Conservation (phyloP, 2,329 filamentous ascomycete species). For the Pestalotiopsis sp. region DNA sequence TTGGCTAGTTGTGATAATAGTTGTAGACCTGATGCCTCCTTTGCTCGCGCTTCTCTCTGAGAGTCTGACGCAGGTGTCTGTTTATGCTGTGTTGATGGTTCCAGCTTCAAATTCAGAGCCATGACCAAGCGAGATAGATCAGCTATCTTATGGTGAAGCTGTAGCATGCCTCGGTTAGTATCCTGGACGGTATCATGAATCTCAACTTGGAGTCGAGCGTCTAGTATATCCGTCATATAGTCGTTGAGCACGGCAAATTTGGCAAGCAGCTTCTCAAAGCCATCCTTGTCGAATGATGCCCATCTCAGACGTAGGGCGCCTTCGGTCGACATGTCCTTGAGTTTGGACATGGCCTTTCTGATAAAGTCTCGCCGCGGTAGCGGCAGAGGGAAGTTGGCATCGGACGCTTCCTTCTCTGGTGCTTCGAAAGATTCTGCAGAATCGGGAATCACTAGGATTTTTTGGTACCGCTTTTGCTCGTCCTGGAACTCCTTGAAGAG, state of each 20-base stretch:
- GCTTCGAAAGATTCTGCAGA: slow-evolving; percentile 33
- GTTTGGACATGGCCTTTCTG: slow-evolving; percentile 40
- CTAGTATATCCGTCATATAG: slow-evolving; percentile 47
- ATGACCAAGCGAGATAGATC: slow-evolving; percentile 46
- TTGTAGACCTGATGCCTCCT: slow-evolving; percentile 39
- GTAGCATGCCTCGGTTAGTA: slow-evolving; percentile 46
- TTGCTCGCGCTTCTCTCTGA: slow-evolving; percentile 29
- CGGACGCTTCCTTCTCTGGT: slow-evolving; percentile 44
- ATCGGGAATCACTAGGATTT: slow-evolving; percentile 35
- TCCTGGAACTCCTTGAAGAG: slow-evolving; percentile 47
- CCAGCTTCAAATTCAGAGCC: slow-evolving; percentile 44
- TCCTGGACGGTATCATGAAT: slow-evolving; percentile 48
- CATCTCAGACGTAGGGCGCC: slow-evolving; percentile 37
- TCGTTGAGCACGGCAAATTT: slow-evolving; percentile 47
- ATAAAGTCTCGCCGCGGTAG: slow-evolving; percentile 42
- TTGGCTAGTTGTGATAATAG: slow-evolving; percentile 45
- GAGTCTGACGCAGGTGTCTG: slow-evolving; percentile 32
- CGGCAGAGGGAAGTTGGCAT: slow-evolving; percentile 45
- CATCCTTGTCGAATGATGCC: slow-evolving; percentile 46
- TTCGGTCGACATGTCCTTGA: slow-evolving; percentile 37
- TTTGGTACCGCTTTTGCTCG: slow-evolving; percentile 39
- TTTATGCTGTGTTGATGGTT: slow-evolving; percentile 23
- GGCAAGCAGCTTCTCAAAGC: slow-evolving; percentile 43
- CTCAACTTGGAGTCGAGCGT: slow-evolving; percentile 46
- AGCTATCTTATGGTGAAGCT: slow-evolving; percentile 46